Evolutionary conservation across 257 asterid species (phyloP).

Genomic region (Nicotiana obtusifolia): DNA sequence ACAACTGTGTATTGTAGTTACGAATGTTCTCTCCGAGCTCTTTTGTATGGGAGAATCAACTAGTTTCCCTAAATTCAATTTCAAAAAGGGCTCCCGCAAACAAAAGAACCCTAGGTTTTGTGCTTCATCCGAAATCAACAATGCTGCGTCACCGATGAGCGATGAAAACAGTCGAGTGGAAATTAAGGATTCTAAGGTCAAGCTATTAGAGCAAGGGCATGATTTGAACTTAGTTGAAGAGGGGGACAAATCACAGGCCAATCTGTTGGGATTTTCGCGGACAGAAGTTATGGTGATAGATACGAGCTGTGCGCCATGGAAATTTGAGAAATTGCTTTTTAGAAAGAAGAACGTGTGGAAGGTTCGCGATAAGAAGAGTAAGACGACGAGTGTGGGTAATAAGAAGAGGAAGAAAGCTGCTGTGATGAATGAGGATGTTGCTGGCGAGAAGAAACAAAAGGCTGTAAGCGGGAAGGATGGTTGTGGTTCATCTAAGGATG

Average conservation of each 20-base stretch:
- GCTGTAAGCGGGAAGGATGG: constrained; percentile 19
- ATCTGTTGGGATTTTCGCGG: constrained; percentile 61
- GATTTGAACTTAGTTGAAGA: constrained; percentile 23
- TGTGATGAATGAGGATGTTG: constrained; percentile 17
- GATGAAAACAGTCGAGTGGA: constrained; percentile 44
- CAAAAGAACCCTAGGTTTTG: constrained; percentile 64
- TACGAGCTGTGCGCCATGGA: constrained; percentile 79
- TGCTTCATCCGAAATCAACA: constrained; percentile 15
- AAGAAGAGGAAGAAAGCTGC: constrained; percentile 47
- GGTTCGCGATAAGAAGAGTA: constrained; percentile 62
- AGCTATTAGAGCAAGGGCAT: constrained; percentile 19
- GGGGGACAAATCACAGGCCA: constrained; percentile 29
- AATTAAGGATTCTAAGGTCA: constrained; percentile 17
- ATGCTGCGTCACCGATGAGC: constrained; percentile 17
- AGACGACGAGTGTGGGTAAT: constrained; percentile 23
- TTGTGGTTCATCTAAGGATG: not conserved
- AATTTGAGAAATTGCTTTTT: constrained; percentile 71
- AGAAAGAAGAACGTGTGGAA: constrained; percentile 85
- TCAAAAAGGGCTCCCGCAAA: constrained; percentile 53
- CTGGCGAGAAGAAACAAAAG: constrained; percentile 43
- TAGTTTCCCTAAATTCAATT: constrained; percentile 13
- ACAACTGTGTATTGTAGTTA: constrained; percentile 28
- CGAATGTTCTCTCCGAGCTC: constrained; percentile 65
- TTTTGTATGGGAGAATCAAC: constrained; percentile 55
- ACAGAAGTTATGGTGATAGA: constrained; percentile 87